phyloP scores from a whole-genome alignment of 2,329 filamentous ascomycete species.

The Amphichorda felina region DNA sequence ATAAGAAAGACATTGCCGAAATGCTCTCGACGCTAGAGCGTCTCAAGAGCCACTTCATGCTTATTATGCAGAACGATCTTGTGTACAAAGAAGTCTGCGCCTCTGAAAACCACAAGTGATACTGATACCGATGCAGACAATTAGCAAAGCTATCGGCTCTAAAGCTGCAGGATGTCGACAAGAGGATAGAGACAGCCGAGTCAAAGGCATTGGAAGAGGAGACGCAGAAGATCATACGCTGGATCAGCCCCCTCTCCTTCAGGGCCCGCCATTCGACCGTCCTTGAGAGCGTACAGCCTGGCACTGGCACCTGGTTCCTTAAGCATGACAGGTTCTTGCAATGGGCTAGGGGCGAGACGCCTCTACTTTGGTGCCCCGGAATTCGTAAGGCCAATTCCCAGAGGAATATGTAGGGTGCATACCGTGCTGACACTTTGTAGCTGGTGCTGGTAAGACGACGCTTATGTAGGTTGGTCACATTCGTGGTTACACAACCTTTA shows the following conservation, averaged over 20 bases:
- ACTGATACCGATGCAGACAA: background rate
- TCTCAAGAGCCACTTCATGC: background rate
- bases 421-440: background rate
- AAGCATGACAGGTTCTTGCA: background rate
- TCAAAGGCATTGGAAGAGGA: background rate
- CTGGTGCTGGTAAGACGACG: background rate
- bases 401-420: background rate
- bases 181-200: background rate
- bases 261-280: background rate
- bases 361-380: background rate
- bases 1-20: background rate
- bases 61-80: background rate
- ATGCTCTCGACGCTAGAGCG: background rate
- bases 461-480: background rate
- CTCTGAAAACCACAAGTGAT: too few species aligned
- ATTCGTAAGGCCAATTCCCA: background rate
- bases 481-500: background rate
- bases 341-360: background rate
- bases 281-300: background rate
- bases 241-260: background rate
- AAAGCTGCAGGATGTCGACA: background rate
- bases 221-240: background rate
- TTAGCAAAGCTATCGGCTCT: background rate
- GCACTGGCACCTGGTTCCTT: background rate
- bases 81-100: background rate